These are phyloP conservation scores for Trichocladium antarcticum DNA, from an alignment of 495 filamentous ascomycete species.

Conservation along the genomic window DNA sequence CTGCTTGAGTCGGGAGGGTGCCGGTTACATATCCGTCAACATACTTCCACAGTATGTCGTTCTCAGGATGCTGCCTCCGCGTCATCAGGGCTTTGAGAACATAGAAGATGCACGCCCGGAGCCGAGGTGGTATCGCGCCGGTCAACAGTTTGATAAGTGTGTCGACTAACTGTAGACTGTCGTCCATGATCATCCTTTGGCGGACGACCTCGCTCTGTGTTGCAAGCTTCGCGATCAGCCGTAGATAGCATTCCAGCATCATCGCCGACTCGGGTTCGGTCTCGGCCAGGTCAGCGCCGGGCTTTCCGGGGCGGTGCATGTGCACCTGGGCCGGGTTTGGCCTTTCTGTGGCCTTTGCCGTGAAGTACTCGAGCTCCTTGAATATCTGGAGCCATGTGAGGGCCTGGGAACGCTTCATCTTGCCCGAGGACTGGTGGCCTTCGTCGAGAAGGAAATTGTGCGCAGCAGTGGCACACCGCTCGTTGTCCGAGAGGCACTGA, in stretches of 20 bases:
- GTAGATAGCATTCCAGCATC: constrained; percentile 88
- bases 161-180: constrained; percentile 50
- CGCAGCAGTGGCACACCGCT: constrained; percentile 65
- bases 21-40: constrained; percentile 64
- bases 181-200: constrained; percentile 54
- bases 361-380: constrained; percentile 70
- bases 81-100: constrained; percentile 57
- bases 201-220: constrained; percentile 56
- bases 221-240: constrained; percentile 70
- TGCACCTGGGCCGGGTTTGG: constrained; percentile 43
- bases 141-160: constrained; percentile 59
- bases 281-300: constrained; percentile 42
- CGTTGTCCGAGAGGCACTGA: constrained; percentile 67
- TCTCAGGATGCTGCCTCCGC: constrained; percentile 47
- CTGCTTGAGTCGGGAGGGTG: constrained; percentile 30
- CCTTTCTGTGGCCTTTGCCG: constrained; percentile 54
- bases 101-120: constrained; percentile 67
- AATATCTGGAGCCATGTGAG: constrained; percentile 91
- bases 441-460: constrained; percentile 89
- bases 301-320: constrained; percentile 45
- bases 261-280: constrained; percentile 77
- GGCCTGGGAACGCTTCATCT: constrained; percentile 64
- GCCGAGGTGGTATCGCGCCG: constrained; percentile 54
- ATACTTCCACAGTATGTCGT: constrained; percentile 54
- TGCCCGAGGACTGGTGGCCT: constrained; percentile 55